Percentiles rank a stretch among this genome's conserved stretches.
Evolutionary conservation across 805 yeast species (phyloP).

Genomic region (Ogataea salicorniae): DNA sequence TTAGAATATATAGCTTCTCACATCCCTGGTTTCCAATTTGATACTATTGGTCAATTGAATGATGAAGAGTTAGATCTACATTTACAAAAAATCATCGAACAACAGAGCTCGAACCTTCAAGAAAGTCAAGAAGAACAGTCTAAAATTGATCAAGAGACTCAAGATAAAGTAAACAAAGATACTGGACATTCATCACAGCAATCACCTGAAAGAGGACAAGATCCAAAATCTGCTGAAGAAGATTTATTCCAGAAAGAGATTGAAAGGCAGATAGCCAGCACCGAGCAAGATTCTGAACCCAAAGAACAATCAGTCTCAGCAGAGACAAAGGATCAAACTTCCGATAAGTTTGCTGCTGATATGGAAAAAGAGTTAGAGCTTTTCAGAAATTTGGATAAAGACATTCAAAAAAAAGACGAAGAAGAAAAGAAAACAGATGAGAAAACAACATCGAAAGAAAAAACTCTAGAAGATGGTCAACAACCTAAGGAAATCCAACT

Average conservation of each 20-base stretch:
- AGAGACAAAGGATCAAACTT: conserved; percentile 1
- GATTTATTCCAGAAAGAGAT: conserved; percentile 3
- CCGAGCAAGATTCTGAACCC: not conserved
- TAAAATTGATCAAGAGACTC: not conserved
- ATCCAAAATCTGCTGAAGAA: not conserved
- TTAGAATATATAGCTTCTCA: conserved; percentile 23
- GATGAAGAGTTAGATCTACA: conserved; percentile 28
- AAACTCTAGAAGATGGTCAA: not conserved
- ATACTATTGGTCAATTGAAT: conserved; percentile 19
- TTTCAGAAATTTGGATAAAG: not conserved
- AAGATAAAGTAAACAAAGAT: not conserved
- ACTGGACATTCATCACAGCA: not conserved
- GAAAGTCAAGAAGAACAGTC: not conserved
- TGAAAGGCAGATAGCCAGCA: not conserved
- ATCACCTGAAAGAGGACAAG: not conserved
- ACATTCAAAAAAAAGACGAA: not conserved
- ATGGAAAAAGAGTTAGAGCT: conserved; percentile 5
- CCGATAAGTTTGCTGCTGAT: not conserved
- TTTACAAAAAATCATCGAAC: conserved; percentile 23
- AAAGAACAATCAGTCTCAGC: not conserved
- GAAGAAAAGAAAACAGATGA: not conserved
- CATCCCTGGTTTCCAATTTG: conserved; percentile 22
- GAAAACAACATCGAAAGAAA: not conserved
- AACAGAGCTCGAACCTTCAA: not conserved
- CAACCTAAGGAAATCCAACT: no score